Evolutionary conservation across 352 stramenopile species (phyloP).

Genomic region (Phytophthora sp.): DNA sequence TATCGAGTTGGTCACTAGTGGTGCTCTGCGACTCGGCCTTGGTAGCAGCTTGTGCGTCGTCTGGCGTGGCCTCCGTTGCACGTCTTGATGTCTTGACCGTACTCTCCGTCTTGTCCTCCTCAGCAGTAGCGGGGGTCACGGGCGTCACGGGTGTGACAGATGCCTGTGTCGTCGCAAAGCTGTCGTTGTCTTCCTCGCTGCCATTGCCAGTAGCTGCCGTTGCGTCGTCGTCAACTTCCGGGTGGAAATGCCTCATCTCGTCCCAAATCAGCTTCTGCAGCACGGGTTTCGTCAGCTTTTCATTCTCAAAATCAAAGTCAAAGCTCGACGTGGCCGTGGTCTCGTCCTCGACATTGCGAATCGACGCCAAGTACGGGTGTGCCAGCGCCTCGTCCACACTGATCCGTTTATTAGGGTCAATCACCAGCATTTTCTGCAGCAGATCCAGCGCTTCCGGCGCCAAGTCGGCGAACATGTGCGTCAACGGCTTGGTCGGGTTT

Average conservation of each 20-base stretch:
- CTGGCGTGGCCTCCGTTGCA: constrained; percentile 17
- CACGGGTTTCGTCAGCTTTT: constrained; percentile 83
- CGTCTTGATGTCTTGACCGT: constrained; percentile 17
- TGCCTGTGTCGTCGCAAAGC: constrained; percentile 29
- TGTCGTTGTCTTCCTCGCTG: constrained; percentile 27
- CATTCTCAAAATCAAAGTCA: constrained; percentile 90
- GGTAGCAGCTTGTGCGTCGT: constrained; percentile 17
- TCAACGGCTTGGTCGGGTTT: constrained; percentile 67
- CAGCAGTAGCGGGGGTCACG: constrained; percentile 28
- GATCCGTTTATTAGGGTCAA: constrained; percentile 92
- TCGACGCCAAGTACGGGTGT: constrained; percentile 89
- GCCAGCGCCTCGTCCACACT: constrained; percentile 91
- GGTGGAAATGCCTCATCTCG: constrained; percentile 84
- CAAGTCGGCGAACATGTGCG: constrained; percentile 77
- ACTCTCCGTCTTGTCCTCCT: constrained; percentile 15
- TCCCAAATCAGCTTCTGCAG: constrained; percentile 88
- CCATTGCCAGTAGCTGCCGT: neutral
- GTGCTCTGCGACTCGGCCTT: constrained; percentile 9
- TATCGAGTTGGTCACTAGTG: constrained; percentile 33
- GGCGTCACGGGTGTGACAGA: constrained; percentile 47
- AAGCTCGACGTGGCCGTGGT: constrained; percentile 73
- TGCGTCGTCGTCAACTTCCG: constrained; percentile 52
- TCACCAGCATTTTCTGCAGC: constrained; percentile 92
- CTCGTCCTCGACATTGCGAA: constrained; percentile 91
- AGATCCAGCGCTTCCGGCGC: constrained; percentile 81